Conservation (phyloP, 129 eudicot genomes). For the Ambrosia trifida region DNA sequence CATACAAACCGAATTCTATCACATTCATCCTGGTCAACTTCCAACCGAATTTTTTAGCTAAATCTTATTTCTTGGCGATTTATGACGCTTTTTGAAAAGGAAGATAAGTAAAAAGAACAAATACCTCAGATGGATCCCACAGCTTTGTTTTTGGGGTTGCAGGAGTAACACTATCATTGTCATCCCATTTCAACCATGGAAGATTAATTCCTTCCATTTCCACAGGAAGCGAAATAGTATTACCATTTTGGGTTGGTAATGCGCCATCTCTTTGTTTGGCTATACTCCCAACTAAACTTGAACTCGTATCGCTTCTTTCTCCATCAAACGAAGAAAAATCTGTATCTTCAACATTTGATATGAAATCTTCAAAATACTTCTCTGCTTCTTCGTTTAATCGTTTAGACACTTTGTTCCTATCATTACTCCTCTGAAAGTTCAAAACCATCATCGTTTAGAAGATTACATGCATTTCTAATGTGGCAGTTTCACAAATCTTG, state of each 20-base stretch:
- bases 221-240: slow-evolving; percentile 45
- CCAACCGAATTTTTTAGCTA: not conserved
- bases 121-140: slow-evolving; percentile 75
- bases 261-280: slow-evolving; percentile 38
- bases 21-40: not conserved
- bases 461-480: not conserved
- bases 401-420: slow-evolving; percentile 58
- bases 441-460: slow-evolving; percentile 12
- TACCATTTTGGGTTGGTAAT: slow-evolving; percentile 34
- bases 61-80: not conserved
- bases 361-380: slow-evolving; percentile 73
- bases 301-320: slow-evolving; percentile 93
- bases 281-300: slow-evolving; percentile 53
- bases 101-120: not conserved
- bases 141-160: slow-evolving; percentile 54
- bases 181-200: slow-evolving; percentile 98
- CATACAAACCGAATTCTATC: too few relatives aligned
- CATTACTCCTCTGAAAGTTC: slow-evolving; percentile 69
- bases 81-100: not conserved
- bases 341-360: slow-evolving; percentile 85
- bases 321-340: slow-evolving; percentile 96
- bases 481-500: not conserved
- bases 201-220: slow-evolving; percentile 82
- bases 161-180: slow-evolving; percentile 51
- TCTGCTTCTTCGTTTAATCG: slow-evolving; percentile 81